These are phyloP conservation scores for Aureobasidium sp. DNA, from an alignment of 2,329 filamentous ascomycete species.

Conservation along the genomic window DNA sequence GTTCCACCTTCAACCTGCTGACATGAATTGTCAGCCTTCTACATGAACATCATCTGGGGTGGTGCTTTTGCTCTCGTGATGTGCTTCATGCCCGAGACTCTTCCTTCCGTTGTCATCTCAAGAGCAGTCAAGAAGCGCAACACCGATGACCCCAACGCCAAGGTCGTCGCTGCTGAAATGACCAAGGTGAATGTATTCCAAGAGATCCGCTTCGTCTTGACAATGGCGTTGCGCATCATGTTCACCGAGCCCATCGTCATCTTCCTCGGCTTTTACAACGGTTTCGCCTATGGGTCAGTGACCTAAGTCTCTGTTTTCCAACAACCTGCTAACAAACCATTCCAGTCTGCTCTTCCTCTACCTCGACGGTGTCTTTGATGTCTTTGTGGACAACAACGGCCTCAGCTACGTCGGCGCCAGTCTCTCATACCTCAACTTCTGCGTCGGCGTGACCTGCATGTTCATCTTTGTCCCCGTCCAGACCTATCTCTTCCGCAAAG, in stretches of 20 bases:
- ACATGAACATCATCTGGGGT: conserved; percentile 13
- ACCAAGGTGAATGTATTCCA: conserved; percentile 28
- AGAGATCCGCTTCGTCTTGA: conserved; percentile 20
- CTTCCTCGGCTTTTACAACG: conserved; percentile 41
- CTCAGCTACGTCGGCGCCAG: conserved; percentile 10
- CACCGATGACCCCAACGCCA: conserved; percentile 45
- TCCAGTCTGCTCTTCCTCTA: conserved; percentile 28
- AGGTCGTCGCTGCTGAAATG: conserved; percentile 31
- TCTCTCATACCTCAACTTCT: conserved; percentile 14
- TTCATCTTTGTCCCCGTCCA: conserved; percentile 13
- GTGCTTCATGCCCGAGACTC: conserved; percentile 14
- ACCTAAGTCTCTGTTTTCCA: not conserved
- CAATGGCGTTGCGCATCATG: conserved; percentile 39
- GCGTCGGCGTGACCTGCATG: conserved; percentile 12
- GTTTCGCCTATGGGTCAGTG: conserved; percentile 29
- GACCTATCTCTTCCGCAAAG: conserved; percentile 14
- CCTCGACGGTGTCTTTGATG: conserved; percentile 15
- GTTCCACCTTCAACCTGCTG: conserved; percentile 26
- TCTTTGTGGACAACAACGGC: conserved; percentile 14
- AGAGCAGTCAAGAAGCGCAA: conserved; percentile 52
- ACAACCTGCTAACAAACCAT: not conserved
- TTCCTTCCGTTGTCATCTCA: conserved; percentile 39
- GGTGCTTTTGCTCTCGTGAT: conserved; percentile 10
- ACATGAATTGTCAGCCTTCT: conserved; percentile 44
- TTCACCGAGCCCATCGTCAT: conserved; percentile 44